These are phyloP conservation scores for Dendrobium chrysotoxum DNA, from an alignment of 106 monocot genomes.

Conservation along the genomic window DNA sequence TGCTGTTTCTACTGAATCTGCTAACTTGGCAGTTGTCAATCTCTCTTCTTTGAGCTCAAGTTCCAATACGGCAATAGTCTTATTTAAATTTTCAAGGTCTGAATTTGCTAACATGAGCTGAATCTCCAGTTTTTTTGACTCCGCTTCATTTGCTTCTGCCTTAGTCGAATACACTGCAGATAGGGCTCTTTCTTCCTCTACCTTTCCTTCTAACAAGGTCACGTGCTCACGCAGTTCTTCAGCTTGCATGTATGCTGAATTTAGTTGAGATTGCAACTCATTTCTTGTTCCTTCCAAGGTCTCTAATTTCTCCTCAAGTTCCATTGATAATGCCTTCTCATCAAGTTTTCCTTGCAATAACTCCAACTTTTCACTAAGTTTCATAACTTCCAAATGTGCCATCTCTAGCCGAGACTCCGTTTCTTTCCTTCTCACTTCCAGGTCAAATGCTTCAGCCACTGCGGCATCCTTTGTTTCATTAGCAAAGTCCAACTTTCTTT, in stretches of 20 bases:
- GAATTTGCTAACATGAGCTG: constrained; percentile 19
- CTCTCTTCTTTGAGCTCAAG: constrained; percentile 18
- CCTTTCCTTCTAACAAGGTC: constrained; percentile 5
- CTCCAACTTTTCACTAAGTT: constrained; percentile 9
- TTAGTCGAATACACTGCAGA: constrained; percentile 16
- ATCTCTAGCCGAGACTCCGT: constrained; percentile 18
- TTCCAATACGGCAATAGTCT: constrained; percentile 14
- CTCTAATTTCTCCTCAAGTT: not conserved
- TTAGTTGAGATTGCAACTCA: constrained; percentile 15
- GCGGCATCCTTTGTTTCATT: constrained; percentile 30
- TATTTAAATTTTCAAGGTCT: constrained; percentile 13
- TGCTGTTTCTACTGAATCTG: constrained; percentile 9
- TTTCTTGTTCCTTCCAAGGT: constrained; percentile 5
- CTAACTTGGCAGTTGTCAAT: constrained; percentile 12
- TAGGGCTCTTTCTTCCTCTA: constrained; percentile 17
- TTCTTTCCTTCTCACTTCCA: constrained; percentile 16
- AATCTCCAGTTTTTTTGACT: constrained; percentile 15
- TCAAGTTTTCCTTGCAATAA: constrained; percentile 16
- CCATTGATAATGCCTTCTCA: not conserved
- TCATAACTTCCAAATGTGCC: constrained; percentile 7
- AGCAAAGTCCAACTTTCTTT: constrained; percentile 27
- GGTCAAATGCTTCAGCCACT: constrained; percentile 12
- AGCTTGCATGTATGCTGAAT: constrained; percentile 10
- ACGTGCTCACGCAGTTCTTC: constrained; percentile 16
- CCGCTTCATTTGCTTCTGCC: constrained; percentile 11